These are phyloP conservation scores for Alloascoidea hylecoeti DNA, from an alignment of 805 yeast species.

Conservation along the genomic window DNA sequence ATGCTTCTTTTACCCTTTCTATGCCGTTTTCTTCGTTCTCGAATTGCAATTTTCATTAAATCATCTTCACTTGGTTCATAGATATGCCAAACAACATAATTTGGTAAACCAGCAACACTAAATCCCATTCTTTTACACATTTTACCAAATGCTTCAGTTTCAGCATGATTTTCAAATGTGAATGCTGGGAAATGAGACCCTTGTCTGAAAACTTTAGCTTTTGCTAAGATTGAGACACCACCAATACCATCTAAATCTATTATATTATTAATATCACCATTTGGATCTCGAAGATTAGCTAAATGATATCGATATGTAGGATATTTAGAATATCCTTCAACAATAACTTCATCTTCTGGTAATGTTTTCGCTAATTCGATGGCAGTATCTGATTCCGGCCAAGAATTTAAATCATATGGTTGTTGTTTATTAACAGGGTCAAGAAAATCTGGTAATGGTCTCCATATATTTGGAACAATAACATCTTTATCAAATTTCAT, in stretches of 20 bases:
- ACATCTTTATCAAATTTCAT: conserved; percentile 81
- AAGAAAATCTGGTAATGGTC: conserved; percentile 78
- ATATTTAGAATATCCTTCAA: conserved; percentile 86
- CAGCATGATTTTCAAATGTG: conserved; percentile 82
- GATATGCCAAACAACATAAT: conserved; percentile 92
- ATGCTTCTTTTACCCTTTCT: conserved; percentile 1
- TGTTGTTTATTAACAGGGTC: conserved; percentile 48
- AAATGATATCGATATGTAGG: conserved; percentile 86
- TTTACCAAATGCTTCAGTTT: conserved; percentile 88
- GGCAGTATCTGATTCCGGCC: conserved; percentile 82
- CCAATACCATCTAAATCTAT: conserved; percentile 87
- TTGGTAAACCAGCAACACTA: conserved; percentile 81
- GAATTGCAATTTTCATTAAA: conserved; percentile 20
- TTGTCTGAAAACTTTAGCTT: conserved; percentile 85
- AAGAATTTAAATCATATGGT: conserved; percentile 73
- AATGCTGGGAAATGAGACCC: conserved; percentile 93
- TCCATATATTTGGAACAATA: conserved; percentile 84
- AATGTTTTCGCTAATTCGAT: conserved; percentile 50
- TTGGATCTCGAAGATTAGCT: conserved; percentile 58
- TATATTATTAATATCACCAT: conserved; percentile 36
- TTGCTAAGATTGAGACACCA: conserved; percentile 80
- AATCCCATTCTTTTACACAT: conserved; percentile 78
- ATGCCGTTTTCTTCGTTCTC: not conserved
- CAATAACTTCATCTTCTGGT: conserved; percentile 77
- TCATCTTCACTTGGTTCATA: conserved; percentile 94